phyloP scores from a whole-genome alignment of 148 eudicot species.

The Diospyros lotus region DNA sequence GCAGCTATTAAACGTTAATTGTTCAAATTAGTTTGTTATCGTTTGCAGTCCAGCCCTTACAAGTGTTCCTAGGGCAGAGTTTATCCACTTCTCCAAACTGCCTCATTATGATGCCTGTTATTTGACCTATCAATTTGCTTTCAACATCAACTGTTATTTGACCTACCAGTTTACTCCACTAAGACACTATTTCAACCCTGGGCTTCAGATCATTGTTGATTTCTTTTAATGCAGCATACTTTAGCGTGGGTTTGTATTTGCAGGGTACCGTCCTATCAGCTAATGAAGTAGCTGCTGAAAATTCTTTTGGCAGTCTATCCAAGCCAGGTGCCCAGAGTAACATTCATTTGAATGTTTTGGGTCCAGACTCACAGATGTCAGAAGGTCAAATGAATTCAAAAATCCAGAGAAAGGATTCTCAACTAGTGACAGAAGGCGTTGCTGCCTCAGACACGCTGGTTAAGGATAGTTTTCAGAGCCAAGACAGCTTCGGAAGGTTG shows the following conservation, averaged over 20 bases:
- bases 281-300: conserved; percentile 27
- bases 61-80: too few species aligned
- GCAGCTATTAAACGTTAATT: too few species aligned
- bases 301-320: conserved; percentile 18
- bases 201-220: neutral
- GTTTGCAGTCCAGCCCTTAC: too few species aligned
- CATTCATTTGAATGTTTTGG: conserved; percentile 17
- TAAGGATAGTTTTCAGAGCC: conserved; percentile 41
- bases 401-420: conserved; percentile 20
- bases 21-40: too few species aligned
- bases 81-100: too few species aligned
- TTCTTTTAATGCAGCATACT: neutral
- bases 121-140: too few species aligned
- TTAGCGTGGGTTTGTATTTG: neutral
- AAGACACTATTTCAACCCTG: too few species aligned
- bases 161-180: too few species aligned
- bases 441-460: conserved; percentile 19
- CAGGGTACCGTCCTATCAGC: conserved; percentile 35
- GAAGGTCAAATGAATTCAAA: conserved; percentile 28
- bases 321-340: conserved; percentile 27
- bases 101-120: too few species aligned
- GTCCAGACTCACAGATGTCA: conserved; percentile 19
- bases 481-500: conserved; percentile 79
- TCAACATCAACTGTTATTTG: too few species aligned
- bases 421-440: conserved; percentile 12